Base-by-base conservation (phyloP, 2,329 filamentous ascomycete species). In the Cercospora brassicicola region DNA sequence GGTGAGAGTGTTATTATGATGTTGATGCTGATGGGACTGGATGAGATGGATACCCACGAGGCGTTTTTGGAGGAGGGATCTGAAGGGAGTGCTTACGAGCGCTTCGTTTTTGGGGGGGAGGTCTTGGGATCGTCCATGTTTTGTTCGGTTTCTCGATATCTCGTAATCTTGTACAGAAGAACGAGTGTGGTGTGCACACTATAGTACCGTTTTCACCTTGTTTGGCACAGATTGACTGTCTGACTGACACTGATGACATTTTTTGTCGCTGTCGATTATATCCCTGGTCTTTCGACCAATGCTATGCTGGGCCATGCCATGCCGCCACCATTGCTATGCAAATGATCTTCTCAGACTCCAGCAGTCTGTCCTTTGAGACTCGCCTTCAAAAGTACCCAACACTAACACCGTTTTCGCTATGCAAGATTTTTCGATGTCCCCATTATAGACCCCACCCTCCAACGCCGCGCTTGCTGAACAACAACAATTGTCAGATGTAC, bases 401-500 rank as follows among this genome's bases (percentile, higher is more conserved):
- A 23, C 10, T 23, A 26, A 26, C 45, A 23, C 45, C 45, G 10
- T 13, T 48, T 23, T 51, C 45, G 18, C 8, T 48, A 51, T 23
- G 45, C 45, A 51, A 51, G 18, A 51, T 23, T 13, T 51, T 23
- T 23, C 2, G 6, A 20, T 10, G 18, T 48, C 9, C 8, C 42
- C 42, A 48, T 48, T 48, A 18, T 48, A 28, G 20, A 20, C 18
- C 18, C 10, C 10, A 11, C 31, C 31, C 48, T 4, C 62, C 62
- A 64, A 56, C 62, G 62, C 62, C 62, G 36, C 62, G 62, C 62
- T 64, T 39, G 62, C 62, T 64, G 53, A 57, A 57, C 15, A 28
- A 56, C n/a, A 56, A 20, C 20, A 20, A 64, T 57, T 33, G 26
- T 57, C 48, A 39, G 45, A 31, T 55, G 9, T 55, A 55, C 61